Evolutionary conservation across 1,139 yeast species (phyloP), one percentile per base, ranked within the genome.

Genomic region (Suhomyces atakaporum): DNA sequence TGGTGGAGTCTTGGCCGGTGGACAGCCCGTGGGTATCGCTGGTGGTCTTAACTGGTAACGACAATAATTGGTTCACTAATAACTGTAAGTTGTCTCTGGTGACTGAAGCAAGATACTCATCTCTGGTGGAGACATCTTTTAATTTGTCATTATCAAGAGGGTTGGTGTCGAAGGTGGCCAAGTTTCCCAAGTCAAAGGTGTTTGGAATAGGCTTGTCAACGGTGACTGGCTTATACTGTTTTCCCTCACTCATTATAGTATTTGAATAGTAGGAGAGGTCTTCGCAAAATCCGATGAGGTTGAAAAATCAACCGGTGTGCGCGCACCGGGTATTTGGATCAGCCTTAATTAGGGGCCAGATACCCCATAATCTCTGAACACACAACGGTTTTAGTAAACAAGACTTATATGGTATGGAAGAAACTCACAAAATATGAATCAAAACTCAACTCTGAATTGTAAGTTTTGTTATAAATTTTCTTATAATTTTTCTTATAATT

Each of bases 1-100:
- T 81, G 39, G 87, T 76, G 10, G 92, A 75, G 54, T 77, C 81
- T 55, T 84, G 85, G 1, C 78, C 79, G 12, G 81, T 75, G 14
- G 81, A 70, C 33, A 74, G 63, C 14, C 78, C 76, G 19, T 76
- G 76, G 25, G 88, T 77, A 33, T 85, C 94, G 2, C 94, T 84
- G 22, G 96, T 85, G 40, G 84, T 79, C 63, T 84, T 86, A 36
- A 89, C 78, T 25, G 98, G 98, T 40, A 90, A 77, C 16, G 95
- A 87, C 44, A 92, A 73, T 25, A 94, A 73, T 66, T 92, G 98
- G 64, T 90, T 90, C 50, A 92, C 79, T 47, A 94, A 73, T 42
- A 92, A 74, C 66, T 92, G 98, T 12, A 86, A 87, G 61, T 92
- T 92, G 57, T 90, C 98, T 67, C 98, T 81, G 28, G 97, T 81